Percentiles rank a stretch among this genome's conserved stretches.
phyloP scores from a whole-genome alignment of 2,329 filamentous ascomycete species.

The Penicillium glabrum region DNA sequence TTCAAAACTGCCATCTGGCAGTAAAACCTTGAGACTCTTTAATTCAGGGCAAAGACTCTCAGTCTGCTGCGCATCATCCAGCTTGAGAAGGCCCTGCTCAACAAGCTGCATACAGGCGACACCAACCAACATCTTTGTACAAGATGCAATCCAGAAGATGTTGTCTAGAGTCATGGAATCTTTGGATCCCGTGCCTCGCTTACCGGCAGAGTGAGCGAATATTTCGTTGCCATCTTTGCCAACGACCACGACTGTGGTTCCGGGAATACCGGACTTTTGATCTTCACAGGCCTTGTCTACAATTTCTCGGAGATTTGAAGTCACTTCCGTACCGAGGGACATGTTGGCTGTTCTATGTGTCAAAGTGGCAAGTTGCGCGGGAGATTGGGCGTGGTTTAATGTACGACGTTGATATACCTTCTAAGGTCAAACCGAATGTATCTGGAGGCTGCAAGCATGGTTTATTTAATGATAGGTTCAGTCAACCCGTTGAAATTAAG shows the following conservation, averaged over 20 bases:
- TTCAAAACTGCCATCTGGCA: conserved; percentile 33
- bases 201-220: conserved; percentile 3
- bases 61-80: conserved; percentile 44
- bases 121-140: conserved; percentile 47
- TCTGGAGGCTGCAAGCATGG: too few relatives aligned
- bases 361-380: not conserved
- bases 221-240: not conserved
- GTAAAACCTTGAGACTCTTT: conserved; percentile 42
- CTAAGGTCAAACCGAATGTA: too few relatives aligned
- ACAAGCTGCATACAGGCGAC: conserved; percentile 52
- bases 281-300: conserved; percentile 7
- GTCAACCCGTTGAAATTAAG: too few relatives aligned
- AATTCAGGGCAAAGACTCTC: conserved; percentile 47
- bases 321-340: not conserved
- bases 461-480: too few relatives aligned
- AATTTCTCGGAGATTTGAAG: not conserved
- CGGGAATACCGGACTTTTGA: not conserved
- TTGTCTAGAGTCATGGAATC: conserved; percentile 59
- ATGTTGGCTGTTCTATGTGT: not conserved
- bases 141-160: conserved; percentile 59
- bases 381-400: not conserved
- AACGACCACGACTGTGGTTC: not conserved
- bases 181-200: conserved; percentile 19
- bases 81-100: conserved; percentile 41
- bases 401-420: too few relatives aligned